Evolutionary conservation across 1,139 yeast species (phyloP).

Genomic region (Scheffersomyces illinoinensis): DNA sequence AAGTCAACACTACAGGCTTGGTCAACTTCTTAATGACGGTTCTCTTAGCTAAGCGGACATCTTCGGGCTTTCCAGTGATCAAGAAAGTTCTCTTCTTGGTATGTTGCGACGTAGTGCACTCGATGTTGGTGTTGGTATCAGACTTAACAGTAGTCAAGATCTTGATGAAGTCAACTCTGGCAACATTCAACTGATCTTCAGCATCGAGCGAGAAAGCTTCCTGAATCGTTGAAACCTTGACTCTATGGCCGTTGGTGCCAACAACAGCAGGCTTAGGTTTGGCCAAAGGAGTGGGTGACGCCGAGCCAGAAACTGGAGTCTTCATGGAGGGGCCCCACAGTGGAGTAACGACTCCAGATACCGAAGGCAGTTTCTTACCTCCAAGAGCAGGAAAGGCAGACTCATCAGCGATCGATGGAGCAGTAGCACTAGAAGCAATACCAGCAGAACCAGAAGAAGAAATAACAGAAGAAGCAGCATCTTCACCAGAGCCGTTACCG

Average conservation of each 20-base stretch:
- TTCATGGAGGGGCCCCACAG: slow-evolving; percentile 42
- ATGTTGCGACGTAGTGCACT: slow-evolving; percentile 77
- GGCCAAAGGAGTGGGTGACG: slow-evolving; percentile 10
- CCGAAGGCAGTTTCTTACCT: slow-evolving; percentile 26
- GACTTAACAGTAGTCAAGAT: slow-evolving; percentile 64
- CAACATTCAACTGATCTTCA: slow-evolving; percentile 63
- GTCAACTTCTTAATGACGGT: slow-evolving; percentile 77
- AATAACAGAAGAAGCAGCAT: slow-evolving; percentile 7
- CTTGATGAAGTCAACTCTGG: slow-evolving; percentile 65
- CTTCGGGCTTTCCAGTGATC: slow-evolving; percentile 72
- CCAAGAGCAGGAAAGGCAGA: slow-evolving; percentile 77
- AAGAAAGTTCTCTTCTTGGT: slow-evolving; percentile 84
- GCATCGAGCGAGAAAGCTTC: slow-evolving; percentile 73
- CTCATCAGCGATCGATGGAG: slow-evolving; percentile 49
- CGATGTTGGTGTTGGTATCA: slow-evolving; percentile 67
- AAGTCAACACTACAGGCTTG: slow-evolving; percentile 62
- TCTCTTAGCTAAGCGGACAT: slow-evolving; percentile 72
- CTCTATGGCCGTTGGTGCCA: slow-evolving; percentile 21
- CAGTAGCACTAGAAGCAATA: slow-evolving; percentile 9
- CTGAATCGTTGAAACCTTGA: slow-evolving; percentile 51
- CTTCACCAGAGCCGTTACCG: slow-evolving; percentile 4
- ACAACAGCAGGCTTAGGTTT: slow-evolving; percentile 19
- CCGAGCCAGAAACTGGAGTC: slow-evolving; percentile 31
- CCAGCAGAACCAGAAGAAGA: slow-evolving; percentile 14
- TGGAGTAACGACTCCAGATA: slow-evolving; percentile 19